Conservation (phyloP, 805 yeast genomes). For the Starmerella powellii region DNA sequence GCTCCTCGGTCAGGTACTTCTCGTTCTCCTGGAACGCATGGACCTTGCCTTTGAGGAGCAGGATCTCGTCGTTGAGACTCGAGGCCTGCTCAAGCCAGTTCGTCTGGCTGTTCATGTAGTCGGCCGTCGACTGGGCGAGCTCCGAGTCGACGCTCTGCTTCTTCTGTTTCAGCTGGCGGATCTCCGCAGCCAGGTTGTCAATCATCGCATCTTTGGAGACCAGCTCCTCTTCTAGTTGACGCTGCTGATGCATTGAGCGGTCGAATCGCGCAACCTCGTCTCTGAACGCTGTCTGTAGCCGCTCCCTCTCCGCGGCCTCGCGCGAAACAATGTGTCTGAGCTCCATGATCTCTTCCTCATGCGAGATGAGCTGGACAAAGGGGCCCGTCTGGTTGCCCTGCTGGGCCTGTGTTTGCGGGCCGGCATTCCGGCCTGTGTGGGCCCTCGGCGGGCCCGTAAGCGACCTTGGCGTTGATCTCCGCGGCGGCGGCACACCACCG, state of each 20-base stretch:
- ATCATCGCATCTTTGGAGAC: constrained; percentile 19
- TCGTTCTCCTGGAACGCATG: constrained; percentile 3
- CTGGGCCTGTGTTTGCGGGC: too few species aligned
- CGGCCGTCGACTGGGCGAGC: constrained; percentile 25
- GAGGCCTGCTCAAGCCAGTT: constrained; percentile 21
- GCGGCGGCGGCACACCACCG: too few species aligned
- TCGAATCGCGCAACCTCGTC: constrained; percentile 3
- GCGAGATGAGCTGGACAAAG: too few species aligned
- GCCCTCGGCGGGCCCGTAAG: too few species aligned
- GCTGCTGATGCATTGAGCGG: constrained; percentile 5
- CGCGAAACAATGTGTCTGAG: too few species aligned
- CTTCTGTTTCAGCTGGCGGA: constrained; percentile 16
- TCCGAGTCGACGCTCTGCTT: constrained; percentile 23
- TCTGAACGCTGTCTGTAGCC: background rate
- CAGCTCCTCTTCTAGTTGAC: constrained; percentile 25
- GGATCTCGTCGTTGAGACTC: constrained; percentile 20
- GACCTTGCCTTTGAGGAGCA: constrained; percentile 11
- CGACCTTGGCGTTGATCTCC: too few species aligned
- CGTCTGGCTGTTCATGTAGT: constrained; percentile 25
- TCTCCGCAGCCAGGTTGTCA: constrained; percentile 17
- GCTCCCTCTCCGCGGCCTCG: background rate
- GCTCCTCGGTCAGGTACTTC: constrained; percentile 2
- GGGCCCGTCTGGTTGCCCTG: too few species aligned
- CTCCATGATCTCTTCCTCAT: too few species aligned
- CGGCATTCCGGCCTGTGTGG: too few species aligned